These are phyloP conservation scores for Neonectria sp. DNA, from an alignment of 2,329 filamentous ascomycete species.

Conservation along the genomic window DNA sequence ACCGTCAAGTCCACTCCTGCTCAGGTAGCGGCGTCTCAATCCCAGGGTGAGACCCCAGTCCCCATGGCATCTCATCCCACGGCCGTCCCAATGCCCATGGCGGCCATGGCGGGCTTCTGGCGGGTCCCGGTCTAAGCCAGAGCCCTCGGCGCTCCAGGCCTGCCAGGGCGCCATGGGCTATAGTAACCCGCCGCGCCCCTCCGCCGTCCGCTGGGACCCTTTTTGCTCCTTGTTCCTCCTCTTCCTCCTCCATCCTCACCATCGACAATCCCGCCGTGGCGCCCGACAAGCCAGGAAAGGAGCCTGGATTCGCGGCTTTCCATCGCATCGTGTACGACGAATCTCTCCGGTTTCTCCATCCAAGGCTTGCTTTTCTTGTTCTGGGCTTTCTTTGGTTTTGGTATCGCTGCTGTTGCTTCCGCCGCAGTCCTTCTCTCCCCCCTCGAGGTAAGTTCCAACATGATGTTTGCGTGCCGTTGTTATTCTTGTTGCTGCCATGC, in stretches of 20 bases:
- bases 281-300: conserved; percentile 40
- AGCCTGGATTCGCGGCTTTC: conserved; percentile 37
- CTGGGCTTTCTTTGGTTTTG: conserved; percentile 27
- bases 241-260: conserved; percentile 36
- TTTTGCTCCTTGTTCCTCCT: conserved; percentile 31
- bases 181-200: conserved; percentile 46
- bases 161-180: conserved; percentile 38
- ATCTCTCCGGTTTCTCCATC: conserved; percentile 13
- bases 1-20: conserved; percentile 15
- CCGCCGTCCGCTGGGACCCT: conserved; percentile 40
- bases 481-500: conserved; percentile 11
- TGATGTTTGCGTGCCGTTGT: conserved; percentile 32
- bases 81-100: conserved; percentile 14
- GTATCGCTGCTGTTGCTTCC: conserved; percentile 37
- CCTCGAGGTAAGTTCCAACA: conserved; percentile 41
- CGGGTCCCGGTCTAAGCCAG: conserved; percentile 27
- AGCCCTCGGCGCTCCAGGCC: conserved; percentile 19
- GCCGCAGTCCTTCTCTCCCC: conserved; percentile 31
- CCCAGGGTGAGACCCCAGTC: conserved; percentile 26
- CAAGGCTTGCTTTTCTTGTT: conserved; percentile 33
- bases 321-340: conserved; percentile 32
- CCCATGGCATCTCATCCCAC: conserved; percentile 14
- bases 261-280: conserved; percentile 39
- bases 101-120: conserved; percentile 17
- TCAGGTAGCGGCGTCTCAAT: conserved; percentile 33